Conservation (phyloP, 495 filamentous ascomycete species). For the Aspergillus affinis region DNA sequence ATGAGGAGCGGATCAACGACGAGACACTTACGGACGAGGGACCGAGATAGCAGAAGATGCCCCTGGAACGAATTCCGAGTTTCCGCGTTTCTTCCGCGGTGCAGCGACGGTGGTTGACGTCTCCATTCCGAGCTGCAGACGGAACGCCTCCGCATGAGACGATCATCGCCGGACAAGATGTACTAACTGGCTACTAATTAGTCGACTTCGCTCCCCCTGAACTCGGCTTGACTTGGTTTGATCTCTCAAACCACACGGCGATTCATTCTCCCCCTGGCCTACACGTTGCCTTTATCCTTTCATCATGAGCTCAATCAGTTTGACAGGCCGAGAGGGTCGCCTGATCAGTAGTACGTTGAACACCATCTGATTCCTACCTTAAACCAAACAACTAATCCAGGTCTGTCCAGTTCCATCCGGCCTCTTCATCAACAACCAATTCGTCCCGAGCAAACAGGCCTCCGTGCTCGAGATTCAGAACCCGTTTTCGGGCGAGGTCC, state of each 20-base stretch:
- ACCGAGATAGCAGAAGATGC: no score
- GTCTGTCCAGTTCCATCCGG: constrained; percentile 20
- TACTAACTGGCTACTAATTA: no score
- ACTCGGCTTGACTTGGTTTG: neutral
- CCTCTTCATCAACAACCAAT: constrained; percentile 42
- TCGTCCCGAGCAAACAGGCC: constrained; percentile 20
- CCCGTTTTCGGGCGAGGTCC: constrained; percentile 30
- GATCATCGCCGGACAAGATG: neutral
- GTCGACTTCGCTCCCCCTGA: neutral
- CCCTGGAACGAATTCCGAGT: neutral
- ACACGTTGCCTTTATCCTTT: neutral
- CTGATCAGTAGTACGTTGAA: neutral
- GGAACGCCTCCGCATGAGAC: neutral
- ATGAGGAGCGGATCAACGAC: no score
- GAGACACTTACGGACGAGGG: no score
- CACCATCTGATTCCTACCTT: neutral
- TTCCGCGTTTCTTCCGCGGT: neutral
- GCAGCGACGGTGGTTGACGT: no score
- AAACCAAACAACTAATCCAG: neutral
- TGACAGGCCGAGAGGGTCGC: neutral
- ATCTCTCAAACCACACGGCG: neutral
- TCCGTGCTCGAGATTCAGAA: constrained; percentile 27
- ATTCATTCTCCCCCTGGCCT: neutral
- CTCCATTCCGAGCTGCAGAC: neutral
- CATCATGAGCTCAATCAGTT: neutral